Base-by-base conservation (phyloP, 345 rosid species). In the Mercurialis annua region DNA sequence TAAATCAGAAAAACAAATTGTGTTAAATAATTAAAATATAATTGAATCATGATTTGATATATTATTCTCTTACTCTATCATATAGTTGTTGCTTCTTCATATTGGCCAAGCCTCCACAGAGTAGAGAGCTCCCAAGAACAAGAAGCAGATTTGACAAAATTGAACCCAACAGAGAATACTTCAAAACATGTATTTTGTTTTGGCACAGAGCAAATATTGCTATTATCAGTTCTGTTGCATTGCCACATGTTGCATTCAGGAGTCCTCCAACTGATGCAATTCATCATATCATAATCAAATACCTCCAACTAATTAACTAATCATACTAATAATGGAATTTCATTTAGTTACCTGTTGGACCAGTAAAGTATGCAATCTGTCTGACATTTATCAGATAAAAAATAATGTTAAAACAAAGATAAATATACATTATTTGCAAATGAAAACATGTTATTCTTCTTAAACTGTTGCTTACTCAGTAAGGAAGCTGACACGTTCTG, bases 201-300 rank as follows among this genome's bases (percentile, higher is more conserved):
- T 81, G 82, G 77, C 78, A 69, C 10, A 93, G 89, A 48, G 98
- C 98, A 44, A 90, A 71, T 18, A 92, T n/a, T 31, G 98, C 93
- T 75, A 93, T 93, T 72, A 93, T 93, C 79, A 90, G 68, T 81
- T 93, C 98, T 15, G 96, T 87, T 42, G 90, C 98, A 74, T 93
- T 93, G 5, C 98, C 98, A 60, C 98, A 93, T 14, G 98, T 93
- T 67, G 98, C 97, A 71, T 90, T 93, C 55, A 93, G 78, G 15
- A 93, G 83, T 46, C 98, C 98, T 52, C 98, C 98, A 66, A 90
- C 98, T 93, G 83, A 78, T 88, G 81, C 76, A 80, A 59, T 10
- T 47, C 42, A 48, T 5, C 10, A n/a, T 21, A n/a, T n/a, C 24
- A n/a, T n/a, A 49, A 49, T 49, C 20, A 49, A 49, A 5, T 20